Percentiles rank a stretch among this genome's conserved stretches.
phyloP scores from a whole-genome alignment of 352 stramenopile genomes.

The Pythium guiyangense region DNA sequence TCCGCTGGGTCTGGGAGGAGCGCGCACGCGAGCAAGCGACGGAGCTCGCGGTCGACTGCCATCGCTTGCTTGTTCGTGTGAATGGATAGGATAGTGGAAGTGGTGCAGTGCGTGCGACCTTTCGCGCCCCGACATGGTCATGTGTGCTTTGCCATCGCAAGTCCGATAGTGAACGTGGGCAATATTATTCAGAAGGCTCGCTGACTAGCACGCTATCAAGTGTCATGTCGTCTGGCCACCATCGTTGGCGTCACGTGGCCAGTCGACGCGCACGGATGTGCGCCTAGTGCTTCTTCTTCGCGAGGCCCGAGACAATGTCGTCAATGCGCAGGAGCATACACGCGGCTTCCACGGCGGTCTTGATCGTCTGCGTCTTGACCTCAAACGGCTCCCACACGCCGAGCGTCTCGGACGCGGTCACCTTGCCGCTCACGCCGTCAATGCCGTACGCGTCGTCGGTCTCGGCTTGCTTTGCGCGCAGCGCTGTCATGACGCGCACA shows the following conservation, averaged over 20 bases:
- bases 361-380: conserved; percentile 99
- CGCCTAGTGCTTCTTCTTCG: conserved; percentile 90
- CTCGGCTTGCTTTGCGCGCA: conserved; percentile 92
- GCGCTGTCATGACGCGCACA: conserved; percentile 96
- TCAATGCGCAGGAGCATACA: conserved; percentile 99
- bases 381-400: conserved; percentile 99
- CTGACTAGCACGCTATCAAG: too few species aligned
- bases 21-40: conserved; percentile 41
- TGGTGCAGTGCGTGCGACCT: background rate
- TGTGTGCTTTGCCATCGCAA: background rate
- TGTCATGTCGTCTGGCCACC: too few species aligned
- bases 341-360: conserved; percentile 98
- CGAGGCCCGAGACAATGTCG: conserved; percentile 99
- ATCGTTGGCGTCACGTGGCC: background rate
- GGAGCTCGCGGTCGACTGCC: conserved; percentile 49
- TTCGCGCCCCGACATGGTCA: background rate
- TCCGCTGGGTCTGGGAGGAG: conserved; percentile 23
- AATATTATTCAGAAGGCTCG: too few species aligned
- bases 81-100: background rate
- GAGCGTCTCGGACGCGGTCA: conserved; percentile 94
- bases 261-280: background rate
- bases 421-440: conserved; percentile 83
- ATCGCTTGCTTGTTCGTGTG: conserved; percentile 16
- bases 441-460: conserved; percentile 72
- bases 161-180: too few species aligned